These are phyloP conservation scores for Euryodendron excelsum DNA, from an alignment of 148 eudicot genomes.

Conservation along the genomic window DNA sequence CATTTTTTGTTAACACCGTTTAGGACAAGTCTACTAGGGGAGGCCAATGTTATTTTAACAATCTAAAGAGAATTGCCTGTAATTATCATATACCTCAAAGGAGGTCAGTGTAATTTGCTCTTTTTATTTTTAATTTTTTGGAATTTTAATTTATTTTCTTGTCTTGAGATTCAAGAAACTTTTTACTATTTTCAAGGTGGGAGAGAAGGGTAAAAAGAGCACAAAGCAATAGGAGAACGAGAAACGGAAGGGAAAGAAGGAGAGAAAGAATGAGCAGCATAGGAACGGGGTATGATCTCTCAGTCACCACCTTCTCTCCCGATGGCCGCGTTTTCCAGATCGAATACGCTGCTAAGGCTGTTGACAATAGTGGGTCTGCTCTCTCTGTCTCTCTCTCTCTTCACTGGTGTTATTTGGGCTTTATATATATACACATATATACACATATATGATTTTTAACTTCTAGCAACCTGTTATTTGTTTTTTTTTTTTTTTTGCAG, in stretches of 20 bases:
- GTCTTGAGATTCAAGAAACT: too few species aligned
- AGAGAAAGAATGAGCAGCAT: slow-evolving; percentile 51
- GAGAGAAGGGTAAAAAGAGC: background rate
- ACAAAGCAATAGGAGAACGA: background rate
- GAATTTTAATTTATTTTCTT: too few species aligned
- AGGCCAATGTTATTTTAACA: too few species aligned
- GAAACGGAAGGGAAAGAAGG: background rate
- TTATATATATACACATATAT: too few species aligned
- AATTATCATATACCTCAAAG: too few species aligned
- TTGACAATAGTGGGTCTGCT: slow-evolving; percentile 57
- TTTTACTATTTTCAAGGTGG: too few species aligned
- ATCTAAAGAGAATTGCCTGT: too few species aligned
- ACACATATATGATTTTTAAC: background rate
- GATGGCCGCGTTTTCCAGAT: slow-evolving; percentile 75
- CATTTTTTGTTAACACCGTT: too few species aligned
- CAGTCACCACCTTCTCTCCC: slow-evolving; percentile 70
- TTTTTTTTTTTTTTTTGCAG: slow-evolving; percentile 25
- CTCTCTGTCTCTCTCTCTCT: background rate
- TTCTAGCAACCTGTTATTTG: background rate
- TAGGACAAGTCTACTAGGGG: too few species aligned
- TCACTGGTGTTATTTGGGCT: too few species aligned
- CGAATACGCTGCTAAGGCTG: slow-evolving; percentile 71
- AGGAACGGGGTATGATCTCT: slow-evolving; percentile 66
- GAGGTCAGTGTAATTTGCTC: too few species aligned
- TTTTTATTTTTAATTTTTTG: too few species aligned